A percentile compares a stretch with the other conserved stretches of the same genome.
Evolutionary conservation across 2,329 filamentous ascomycete genomes (phyloP).

Genomic region (Alternaria triticimaculans): DNA sequence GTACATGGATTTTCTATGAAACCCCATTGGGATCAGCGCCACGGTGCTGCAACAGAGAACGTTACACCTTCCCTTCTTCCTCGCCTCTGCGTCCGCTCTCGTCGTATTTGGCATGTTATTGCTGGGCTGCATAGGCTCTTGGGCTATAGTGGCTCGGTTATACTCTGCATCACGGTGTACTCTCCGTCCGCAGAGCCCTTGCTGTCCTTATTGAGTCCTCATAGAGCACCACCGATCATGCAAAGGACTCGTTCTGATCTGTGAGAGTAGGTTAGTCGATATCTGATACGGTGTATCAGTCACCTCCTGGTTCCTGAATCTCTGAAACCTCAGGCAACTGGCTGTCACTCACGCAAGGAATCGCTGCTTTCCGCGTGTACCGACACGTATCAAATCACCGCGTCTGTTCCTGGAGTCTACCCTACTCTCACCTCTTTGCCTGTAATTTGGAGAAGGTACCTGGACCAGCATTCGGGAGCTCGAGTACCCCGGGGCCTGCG

Average conservation of each 20-base stretch:
- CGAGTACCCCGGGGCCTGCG: conserved; percentile 7
- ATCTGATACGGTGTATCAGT: conserved; percentile 25
- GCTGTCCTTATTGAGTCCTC: conserved; percentile 25
- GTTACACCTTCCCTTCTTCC: conserved; percentile 36
- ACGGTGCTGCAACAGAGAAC: conserved; percentile 39
- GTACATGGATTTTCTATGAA: conserved; percentile 43
- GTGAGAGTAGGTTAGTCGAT: conserved; percentile 32
- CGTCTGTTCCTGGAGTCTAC: conserved; percentile 23
- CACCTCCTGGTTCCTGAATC: conserved; percentile 21
- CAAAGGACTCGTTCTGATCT: conserved; percentile 35
- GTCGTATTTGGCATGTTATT: conserved; percentile 10
- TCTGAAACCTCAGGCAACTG: conserved; percentile 24
- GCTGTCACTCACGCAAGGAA: conserved; percentile 35
- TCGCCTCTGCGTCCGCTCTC: conserved; percentile 21
- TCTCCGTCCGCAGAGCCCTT: conserved; percentile 25
- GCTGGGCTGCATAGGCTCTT: conserved; percentile 3
- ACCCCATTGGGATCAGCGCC: conserved; percentile 39
- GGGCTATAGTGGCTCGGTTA: conserved; percentile 13
- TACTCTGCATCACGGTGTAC: conserved; percentile 25
- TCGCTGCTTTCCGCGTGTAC: conserved; percentile 27
- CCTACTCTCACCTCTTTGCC: conserved; percentile 11
- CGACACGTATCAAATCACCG: conserved; percentile 23
- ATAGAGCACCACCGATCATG: conserved; percentile 34
- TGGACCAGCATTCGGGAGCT: conserved; percentile 7
- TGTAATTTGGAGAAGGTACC: conserved; percentile 19